phyloP scores from a whole-genome alignment of 2,329 filamentous ascomycete genomes.

The Cercospora beticola region DNA sequence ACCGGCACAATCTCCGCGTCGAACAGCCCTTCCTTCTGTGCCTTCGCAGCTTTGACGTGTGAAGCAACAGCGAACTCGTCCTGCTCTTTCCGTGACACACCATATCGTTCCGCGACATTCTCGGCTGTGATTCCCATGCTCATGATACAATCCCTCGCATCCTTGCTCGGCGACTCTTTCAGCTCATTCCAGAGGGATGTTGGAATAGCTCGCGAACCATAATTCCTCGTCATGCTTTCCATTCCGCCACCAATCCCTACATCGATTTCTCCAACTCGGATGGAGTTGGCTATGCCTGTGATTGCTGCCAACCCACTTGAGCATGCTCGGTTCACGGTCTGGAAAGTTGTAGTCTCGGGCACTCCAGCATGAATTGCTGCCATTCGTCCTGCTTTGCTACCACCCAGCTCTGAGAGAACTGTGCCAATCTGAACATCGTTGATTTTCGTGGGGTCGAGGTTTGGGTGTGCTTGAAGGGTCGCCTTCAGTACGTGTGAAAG shows the following conservation, averaged over 20 bases:
- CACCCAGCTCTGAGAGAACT: slow-evolving; percentile 86
- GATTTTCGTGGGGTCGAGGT: slow-evolving; percentile 66
- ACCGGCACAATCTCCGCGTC: slow-evolving; percentile 79
- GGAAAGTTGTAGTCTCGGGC: slow-evolving; percentile 69
- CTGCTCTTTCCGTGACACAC: slow-evolving; percentile 71
- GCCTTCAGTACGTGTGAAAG: slow-evolving; percentile 66
- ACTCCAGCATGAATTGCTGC: slow-evolving; percentile 82
- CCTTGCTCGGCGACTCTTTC: slow-evolving; percentile 61
- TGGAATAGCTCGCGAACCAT: slow-evolving; percentile 80
- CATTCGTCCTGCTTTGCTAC: slow-evolving; percentile 87
- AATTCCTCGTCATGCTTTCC: slow-evolving; percentile 96
- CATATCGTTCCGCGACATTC: slow-evolving; percentile 79
- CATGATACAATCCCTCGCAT: slow-evolving; percentile 87
- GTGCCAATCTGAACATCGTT: slow-evolving; percentile 85
- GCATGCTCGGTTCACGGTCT: slow-evolving; percentile 88
- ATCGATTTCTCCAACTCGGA: slow-evolving; percentile 70
- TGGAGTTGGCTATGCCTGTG: slow-evolving; percentile 69
- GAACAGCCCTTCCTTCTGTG: slow-evolving; percentile 69
- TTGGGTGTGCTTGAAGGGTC: slow-evolving; percentile 70
- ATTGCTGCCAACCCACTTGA: slow-evolving; percentile 75
- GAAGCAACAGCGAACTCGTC: slow-evolving; percentile 76
- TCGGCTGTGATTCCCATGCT: slow-evolving; percentile 88
- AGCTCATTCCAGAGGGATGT: slow-evolving; percentile 75
- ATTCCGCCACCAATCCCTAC: slow-evolving; percentile 82
- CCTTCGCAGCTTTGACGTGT: slow-evolving; percentile 70